Evolutionary conservation across 2,329 filamentous ascomycete genomes (phyloP), one percentile per base, ranked within the genome.

Genomic region (Microthyrium microscopicum): DNA sequence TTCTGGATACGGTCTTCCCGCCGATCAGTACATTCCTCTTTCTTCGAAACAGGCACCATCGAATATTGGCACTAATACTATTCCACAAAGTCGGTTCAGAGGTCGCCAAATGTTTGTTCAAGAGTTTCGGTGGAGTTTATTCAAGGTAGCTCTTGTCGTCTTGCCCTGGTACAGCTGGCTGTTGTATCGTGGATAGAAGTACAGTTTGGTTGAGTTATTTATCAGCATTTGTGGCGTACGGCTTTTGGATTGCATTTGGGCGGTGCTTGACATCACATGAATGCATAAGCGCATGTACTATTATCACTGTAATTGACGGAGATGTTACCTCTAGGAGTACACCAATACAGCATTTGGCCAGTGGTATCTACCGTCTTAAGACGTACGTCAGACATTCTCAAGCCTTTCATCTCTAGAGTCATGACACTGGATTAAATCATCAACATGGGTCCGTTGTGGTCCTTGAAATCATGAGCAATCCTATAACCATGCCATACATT

Each of bases 111-210:
- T 70, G 4, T 64, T 78, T 5, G 49, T 58, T 20, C 58, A 61
- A 18, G 77, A 87, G 50, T 54, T 83, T 24, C 64, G 62, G 54
- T 65, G 60, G 6, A 74, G 68, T 28, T 45, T 74, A 13, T 72
- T 68, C 56, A 61, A 68, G 30, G 73, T 84, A 3, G 62, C 61
- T 5, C 70, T 68, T 62, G 66, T 79, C 51, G 71, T 70, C 15
- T 51, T 74, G 28, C 42, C 58, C 11, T 73, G 73, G 50, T 89
- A 79, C 62, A 61, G 61, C 20, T 80, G 73, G 56, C 55, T 87
- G 44, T 61, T 75, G 9, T 25, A 13, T 9, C 22, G 22, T 25
- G 22, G 22, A 13, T 25, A 25, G 22, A 25, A 13, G 13, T 25
- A 25, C 9, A 13, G 22, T 9, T 9, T 25, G 22, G 22, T 9